These are phyloP conservation scores for Grammothele lineata DNA, from an alignment of 768 basidiomycete genomes.

Conservation along the genomic window DNA sequence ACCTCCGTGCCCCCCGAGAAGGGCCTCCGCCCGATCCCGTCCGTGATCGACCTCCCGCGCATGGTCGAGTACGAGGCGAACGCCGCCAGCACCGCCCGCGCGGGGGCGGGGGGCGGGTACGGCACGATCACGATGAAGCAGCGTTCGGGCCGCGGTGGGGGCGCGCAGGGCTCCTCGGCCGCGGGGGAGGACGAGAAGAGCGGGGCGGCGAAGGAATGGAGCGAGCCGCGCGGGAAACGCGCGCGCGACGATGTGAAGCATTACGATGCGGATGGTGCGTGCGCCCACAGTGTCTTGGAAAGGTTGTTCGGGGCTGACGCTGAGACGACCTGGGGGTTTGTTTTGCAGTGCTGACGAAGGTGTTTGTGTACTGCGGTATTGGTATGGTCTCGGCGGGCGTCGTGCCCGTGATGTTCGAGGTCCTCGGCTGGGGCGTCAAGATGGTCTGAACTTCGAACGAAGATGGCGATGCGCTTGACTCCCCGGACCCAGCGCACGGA, in stretches of 20 bases:
- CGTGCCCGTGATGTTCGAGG: constrained; percentile 64
- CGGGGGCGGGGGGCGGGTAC: constrained; percentile 6
- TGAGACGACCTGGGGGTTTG: background rate
- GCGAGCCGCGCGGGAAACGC: constrained; percentile 1
- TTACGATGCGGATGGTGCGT: constrained; percentile 83
- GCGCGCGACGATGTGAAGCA: constrained; percentile 44
- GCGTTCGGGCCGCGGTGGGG: constrained; percentile 5
- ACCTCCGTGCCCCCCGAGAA: constrained; percentile 57
- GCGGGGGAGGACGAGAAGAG: constrained; percentile 3
- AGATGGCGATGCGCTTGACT: too few species aligned
- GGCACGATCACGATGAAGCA: constrained; percentile 14
- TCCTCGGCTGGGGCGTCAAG: constrained; percentile 61
- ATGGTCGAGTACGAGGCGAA: constrained; percentile 25
- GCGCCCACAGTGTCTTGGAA: background rate
- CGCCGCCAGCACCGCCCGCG: constrained; percentile 16
- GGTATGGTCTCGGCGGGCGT: constrained; percentile 59
- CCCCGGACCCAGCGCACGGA: too few species aligned
- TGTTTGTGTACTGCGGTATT: constrained; percentile 88
- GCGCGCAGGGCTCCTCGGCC: background rate
- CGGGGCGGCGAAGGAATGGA: background rate
- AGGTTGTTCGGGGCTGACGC: too few species aligned
- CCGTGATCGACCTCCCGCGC: constrained; percentile 74
- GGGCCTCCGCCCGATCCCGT: constrained; percentile 71
- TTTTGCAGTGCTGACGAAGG: constrained; percentile 76
- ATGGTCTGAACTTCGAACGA: too few species aligned